A percentile compares a stretch with the other conserved stretches of the same genome.
These are phyloP conservation scores for Podosphaera xanthii DNA, from an alignment of 2,329 filamentous ascomycete genomes.

Conservation along the genomic window DNA sequence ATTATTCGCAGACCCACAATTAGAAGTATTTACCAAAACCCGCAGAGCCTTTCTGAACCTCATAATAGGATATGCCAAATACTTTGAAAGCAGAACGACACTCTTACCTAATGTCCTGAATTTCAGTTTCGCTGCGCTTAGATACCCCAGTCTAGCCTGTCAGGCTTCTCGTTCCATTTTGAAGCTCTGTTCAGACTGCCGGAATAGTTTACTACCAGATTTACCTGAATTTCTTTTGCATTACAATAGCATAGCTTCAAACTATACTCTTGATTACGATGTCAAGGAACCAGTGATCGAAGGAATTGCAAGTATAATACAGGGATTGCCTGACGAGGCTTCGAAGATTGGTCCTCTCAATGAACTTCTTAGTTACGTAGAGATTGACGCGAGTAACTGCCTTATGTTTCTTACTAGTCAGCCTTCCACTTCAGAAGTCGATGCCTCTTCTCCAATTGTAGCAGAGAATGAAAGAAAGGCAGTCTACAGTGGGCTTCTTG, in stretches of 20 bases:
- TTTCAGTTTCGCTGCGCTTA: slow-evolving; percentile 49
- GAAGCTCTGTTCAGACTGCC: slow-evolving; percentile 53
- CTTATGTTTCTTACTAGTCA: slow-evolving; percentile 4
- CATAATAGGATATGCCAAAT: slow-evolving; percentile 51
- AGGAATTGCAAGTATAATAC: slow-evolving; percentile 52
- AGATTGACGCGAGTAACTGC: slow-evolving; percentile 31
- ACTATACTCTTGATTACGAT: slow-evolving; percentile 37
- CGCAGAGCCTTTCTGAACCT: slow-evolving; percentile 46
- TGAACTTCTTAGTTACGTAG: slow-evolving; percentile 36
- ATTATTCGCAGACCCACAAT: slow-evolving; percentile 26
- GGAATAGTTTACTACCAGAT: slow-evolving; percentile 42
- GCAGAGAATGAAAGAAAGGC: slow-evolving; percentile 11
- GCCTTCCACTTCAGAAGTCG: background rate
- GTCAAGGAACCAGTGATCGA: slow-evolving; percentile 53
- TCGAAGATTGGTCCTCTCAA: slow-evolving; percentile 30
- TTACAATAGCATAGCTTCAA: slow-evolving; percentile 40
- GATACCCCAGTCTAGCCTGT: slow-evolving; percentile 36
- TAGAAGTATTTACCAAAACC: slow-evolving; percentile 34
- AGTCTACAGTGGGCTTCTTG: slow-evolving; percentile 17
- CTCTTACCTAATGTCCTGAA: slow-evolving; percentile 49
- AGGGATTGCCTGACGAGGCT: slow-evolving; percentile 39
- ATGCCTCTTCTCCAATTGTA: slow-evolving; percentile 6
- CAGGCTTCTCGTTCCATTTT: slow-evolving; percentile 53
- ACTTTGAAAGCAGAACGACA: slow-evolving; percentile 47
- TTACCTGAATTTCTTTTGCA: slow-evolving; percentile 46